Evolutionary conservation across 2,329 filamentous ascomycete species (phyloP).

Genomic region (Hypoxylon sp.): DNA sequence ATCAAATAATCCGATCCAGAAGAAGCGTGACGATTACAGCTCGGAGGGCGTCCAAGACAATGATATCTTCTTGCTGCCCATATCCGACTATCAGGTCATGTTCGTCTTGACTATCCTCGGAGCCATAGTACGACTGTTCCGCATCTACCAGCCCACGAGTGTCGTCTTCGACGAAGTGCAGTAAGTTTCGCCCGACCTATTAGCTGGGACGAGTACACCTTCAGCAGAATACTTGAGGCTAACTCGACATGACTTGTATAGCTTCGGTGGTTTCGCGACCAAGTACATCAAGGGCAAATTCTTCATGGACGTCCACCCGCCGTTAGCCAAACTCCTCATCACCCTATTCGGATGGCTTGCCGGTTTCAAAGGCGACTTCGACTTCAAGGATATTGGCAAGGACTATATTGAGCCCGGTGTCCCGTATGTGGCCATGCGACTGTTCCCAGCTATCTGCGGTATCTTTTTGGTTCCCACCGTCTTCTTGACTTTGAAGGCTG

Average conservation of each 20-base stretch:
- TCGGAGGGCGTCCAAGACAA: slow-evolving; percentile 87
- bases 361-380: slow-evolving; percentile 94
- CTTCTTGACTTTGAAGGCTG: slow-evolving; percentile 92
- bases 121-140: slow-evolving; percentile 85
- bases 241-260: slow-evolving; percentile 54
- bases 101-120: slow-evolving; percentile 79
- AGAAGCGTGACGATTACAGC: slow-evolving; percentile 68
- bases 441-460: slow-evolving; percentile 90
- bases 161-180: slow-evolving; percentile 99
- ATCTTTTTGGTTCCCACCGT: slow-evolving; percentile 90
- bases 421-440: slow-evolving; percentile 96
- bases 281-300: slow-evolving; percentile 99
- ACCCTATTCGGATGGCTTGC: slow-evolving; percentile 94
- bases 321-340: slow-evolving; percentile 95
- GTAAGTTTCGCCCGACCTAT: slow-evolving; percentile 66
- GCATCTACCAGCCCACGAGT: slow-evolving; percentile 94
- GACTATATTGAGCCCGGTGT: slow-evolving; percentile 96
- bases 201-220: slow-evolving; percentile 1
- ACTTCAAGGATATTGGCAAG: slow-evolving; percentile 99
- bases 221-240: slow-evolving; percentile 11
- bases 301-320: slow-evolving; percentile 99
- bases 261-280: slow-evolving; percentile 96
- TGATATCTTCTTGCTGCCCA: slow-evolving; percentile 88
- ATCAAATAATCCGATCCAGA: slow-evolving; percentile 50
- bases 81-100: slow-evolving; percentile 84